These are phyloP conservation scores for Geotrichum bryndzae DNA, from an alignment of 1,139 yeast species.

Conservation along the genomic window DNA sequence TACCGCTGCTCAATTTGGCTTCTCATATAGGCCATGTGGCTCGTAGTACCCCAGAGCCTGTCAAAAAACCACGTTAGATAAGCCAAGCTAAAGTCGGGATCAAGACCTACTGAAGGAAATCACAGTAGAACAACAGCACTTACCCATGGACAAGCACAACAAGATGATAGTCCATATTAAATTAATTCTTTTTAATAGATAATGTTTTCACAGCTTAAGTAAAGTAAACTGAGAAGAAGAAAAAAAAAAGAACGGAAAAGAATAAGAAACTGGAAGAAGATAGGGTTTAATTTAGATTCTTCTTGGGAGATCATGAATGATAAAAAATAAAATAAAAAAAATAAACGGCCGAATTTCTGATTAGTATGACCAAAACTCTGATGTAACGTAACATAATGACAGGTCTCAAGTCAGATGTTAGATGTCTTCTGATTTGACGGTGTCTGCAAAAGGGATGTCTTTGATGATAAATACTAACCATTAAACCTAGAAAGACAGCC, in stretches of 20 bases:
- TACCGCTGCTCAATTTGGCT: slow-evolving; percentile 22
- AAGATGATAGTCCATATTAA: slow-evolving; percentile 41
- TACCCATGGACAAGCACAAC: slow-evolving; percentile 73
- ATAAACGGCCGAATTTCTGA: background rate
- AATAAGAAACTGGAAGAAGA: too few species aligned
- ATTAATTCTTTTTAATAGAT: background rate
- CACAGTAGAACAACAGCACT: slow-evolving; percentile 24
- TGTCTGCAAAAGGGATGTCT: too few species aligned
- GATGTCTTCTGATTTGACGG: too few species aligned
- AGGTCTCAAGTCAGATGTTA: too few species aligned
- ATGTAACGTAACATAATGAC: too few species aligned
- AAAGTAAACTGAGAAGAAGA: background rate
- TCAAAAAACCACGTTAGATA: background rate
- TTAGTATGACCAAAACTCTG: too few species aligned
- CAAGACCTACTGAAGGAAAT: background rate
- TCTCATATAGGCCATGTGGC: slow-evolving; percentile 54
- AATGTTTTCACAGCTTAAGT: background rate
- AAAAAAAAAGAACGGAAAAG: too few species aligned
- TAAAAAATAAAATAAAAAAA: background rate
- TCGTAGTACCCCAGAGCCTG: slow-evolving; percentile 68
- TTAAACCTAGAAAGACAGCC: too few species aligned
- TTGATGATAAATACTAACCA: too few species aligned
- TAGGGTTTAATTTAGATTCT: background rate
- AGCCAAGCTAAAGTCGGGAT: background rate
- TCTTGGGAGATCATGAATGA: background rate